phyloP scores from a whole-genome alignment of 1,284 basidiomycete species.

The Pseudozyma sp. region DNA sequence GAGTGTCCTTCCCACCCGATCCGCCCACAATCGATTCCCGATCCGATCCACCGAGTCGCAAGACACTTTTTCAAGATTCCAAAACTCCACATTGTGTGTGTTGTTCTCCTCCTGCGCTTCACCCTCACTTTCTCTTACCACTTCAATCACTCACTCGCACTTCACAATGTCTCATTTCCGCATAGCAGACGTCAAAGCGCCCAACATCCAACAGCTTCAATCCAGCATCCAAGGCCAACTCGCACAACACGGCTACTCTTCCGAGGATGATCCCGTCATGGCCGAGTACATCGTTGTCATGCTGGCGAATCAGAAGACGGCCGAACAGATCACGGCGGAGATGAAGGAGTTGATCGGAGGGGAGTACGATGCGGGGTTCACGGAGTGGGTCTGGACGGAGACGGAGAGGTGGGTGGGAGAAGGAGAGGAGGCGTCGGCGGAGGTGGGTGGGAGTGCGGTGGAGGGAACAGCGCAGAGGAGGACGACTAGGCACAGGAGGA shows the following conservation, averaged over 20 bases:
- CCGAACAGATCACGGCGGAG: conserved; percentile 61
- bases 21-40: not conserved
- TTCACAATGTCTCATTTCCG: conserved; percentile 34
- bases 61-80: conserved; percentile 13
- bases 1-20: conserved; percentile 9
- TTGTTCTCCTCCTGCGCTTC: not conserved
- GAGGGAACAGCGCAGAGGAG: not conserved
- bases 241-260: conserved; percentile 49
- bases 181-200: conserved; percentile 46
- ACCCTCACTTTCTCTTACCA: not conserved
- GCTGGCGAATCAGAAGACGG: conserved; percentile 65
- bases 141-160: not conserved
- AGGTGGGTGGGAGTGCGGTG: not conserved
- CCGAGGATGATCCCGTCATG: conserved; percentile 59
- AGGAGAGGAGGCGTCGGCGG: not conserved
- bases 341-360: conserved; percentile 62
- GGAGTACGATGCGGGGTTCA: conserved; percentile 57
- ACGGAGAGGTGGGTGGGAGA: conserved; percentile 29
- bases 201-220: conserved; percentile 47
- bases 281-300: conserved; percentile 69
- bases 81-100: conserved; percentile 6
- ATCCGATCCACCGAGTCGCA: conserved; percentile 20
- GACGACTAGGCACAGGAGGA: not conserved
- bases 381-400: conserved; percentile 56
- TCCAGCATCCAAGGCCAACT: conserved; percentile 53